phyloP scores from a whole-genome alignment of 352 stramenopile species.

The Phytopythium montanum region DNA sequence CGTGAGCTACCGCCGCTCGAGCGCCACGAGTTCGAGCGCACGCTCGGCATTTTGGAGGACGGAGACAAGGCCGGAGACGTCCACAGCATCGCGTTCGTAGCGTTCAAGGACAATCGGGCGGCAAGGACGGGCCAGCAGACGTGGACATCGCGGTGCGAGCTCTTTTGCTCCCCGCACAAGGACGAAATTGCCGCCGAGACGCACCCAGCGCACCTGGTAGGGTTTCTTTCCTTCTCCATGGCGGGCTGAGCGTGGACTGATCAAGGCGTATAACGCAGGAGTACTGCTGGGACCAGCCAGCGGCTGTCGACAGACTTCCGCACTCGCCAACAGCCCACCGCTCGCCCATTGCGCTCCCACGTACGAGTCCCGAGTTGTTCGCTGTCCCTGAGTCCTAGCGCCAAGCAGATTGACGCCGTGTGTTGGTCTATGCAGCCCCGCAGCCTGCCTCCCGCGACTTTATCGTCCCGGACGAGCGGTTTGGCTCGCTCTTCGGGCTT shows the following conservation, averaged over 20 bases:
- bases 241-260: background rate
- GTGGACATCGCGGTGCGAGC: constrained; percentile 10
- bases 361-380: background rate
- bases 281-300: constrained; percentile 34
- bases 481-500: constrained; percentile 24
- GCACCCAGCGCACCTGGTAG: constrained; percentile 26
- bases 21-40: background rate
- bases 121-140: background rate
- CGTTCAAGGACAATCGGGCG: background rate
- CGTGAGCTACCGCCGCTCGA: background rate
- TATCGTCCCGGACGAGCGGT: constrained; percentile 16
- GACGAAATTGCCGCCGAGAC: constrained; percentile 8
- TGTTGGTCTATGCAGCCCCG: constrained; percentile 13
- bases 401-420: background rate
- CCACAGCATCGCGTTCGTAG: background rate
- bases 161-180: constrained; percentile 23
- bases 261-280: constrained; percentile 18
- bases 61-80: background rate
- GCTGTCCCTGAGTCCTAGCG: too few species aligned
- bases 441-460: constrained; percentile 42
- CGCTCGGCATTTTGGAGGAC: background rate
- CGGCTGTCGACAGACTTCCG: background rate
- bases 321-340: background rate
- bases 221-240: background rate
- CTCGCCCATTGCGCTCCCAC: background rate